A percentile compares a stretch with the other conserved stretches of the same genome.
Evolutionary conservation across 768 basidiomycete species (phyloP).

Genomic region (Boletales sp.): DNA sequence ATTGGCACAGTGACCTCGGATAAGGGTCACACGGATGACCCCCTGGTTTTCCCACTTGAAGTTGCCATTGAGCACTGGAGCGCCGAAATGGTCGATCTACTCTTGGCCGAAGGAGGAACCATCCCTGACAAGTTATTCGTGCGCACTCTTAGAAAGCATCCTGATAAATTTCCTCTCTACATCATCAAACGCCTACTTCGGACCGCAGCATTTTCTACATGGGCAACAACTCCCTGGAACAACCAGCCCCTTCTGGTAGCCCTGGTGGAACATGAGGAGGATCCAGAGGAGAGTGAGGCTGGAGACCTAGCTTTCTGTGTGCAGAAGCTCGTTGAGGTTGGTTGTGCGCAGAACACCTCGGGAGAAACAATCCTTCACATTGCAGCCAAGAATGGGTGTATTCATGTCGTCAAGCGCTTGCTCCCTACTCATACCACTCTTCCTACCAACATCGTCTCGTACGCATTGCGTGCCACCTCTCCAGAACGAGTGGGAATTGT

Average conservation of each 20-base stretch:
- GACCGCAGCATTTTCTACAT: neutral
- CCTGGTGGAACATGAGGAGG: neutral
- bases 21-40: no score
- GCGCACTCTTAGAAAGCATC: neutral
- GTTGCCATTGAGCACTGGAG: slow-evolving; percentile 6
- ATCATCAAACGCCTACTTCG: neutral
- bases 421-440: neutral
- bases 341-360: neutral
- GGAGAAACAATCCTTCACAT: slow-evolving; percentile 1
- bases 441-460: neutral
- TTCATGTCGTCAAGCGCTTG: neutral
- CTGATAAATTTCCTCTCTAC: neutral
- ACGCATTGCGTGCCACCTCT: neutral
- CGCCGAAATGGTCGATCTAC: neutral
- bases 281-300: no score
- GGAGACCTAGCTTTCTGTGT: neutral
- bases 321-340: neutral
- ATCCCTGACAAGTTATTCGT: neutral
- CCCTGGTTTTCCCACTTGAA: neutral
- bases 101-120: neutral
- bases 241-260: neutral
- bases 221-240: neutral
- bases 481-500: slow-evolving; percentile 1
- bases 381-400: slow-evolving; percentile 6
- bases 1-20: neutral